Evolutionary conservation across 441 rosid genomes (phyloP), one percentile per base, ranked within the genome.

Genomic region (Gossypium schwendimanii): DNA sequence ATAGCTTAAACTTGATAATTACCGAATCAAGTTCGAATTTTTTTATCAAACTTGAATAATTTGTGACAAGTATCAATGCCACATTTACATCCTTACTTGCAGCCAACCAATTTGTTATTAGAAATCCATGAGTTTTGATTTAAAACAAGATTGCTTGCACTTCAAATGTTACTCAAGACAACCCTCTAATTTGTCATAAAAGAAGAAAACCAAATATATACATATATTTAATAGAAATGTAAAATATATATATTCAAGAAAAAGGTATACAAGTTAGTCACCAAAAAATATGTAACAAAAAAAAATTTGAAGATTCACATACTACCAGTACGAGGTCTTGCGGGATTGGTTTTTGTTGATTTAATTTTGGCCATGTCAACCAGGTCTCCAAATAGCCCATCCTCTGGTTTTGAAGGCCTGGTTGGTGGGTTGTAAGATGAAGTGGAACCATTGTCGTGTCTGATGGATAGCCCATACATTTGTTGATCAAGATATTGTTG

Each of bases 371-470:
- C 84, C 73, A 96, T 81, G 81, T 93, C 95, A n/a, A 96, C 97
- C 15, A 96, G 95, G 79, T 96, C 99, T 69, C 99, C 98, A 70
- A 96, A 96, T 47, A 96, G 82, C 90, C 89, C 90, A 78, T 96
- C 99, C 83, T 91, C 97, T 3, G 97, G 98, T 75, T 88, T 93
- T 24, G 87, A 73, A 23, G 90, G 85, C 85, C 78, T 92, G 79
- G 78, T 85, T 0, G 94, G 86, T 0, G 89, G 86, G 41, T 81
- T 75, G 49, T 87, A 90, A 2, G 97, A 87, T 3, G 93, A 69
- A 63, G 92, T 33, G 68, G 77, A 26, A 52, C 72, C 76, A 59
- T 68, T 85, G 63, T 90, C 95, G 71, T 87, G 91, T 80, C 90
- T 85, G 47, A 91, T 79, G 0, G 97, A 90, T 1, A 95, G 70